phyloP scores from a whole-genome alignment of 768 basidiomycete species.

The Boletellus ananas region DNA sequence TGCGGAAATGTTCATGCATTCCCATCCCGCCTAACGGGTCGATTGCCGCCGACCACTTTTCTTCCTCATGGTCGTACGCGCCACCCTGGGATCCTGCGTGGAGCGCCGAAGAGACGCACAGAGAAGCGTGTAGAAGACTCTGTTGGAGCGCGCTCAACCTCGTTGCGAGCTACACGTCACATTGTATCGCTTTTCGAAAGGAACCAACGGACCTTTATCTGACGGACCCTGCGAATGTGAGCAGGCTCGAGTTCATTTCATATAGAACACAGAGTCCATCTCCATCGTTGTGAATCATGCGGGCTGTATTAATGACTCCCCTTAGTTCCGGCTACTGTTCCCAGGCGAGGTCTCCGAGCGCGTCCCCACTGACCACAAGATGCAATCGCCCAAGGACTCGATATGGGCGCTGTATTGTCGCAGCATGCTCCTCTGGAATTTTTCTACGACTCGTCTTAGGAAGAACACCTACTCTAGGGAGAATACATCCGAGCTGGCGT shows the following conservation, averaged over 20 bases:
- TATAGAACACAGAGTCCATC: slow-evolving; percentile 2
- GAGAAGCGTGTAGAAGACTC: slow-evolving; percentile 70
- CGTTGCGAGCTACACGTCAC: slow-evolving; percentile 62
- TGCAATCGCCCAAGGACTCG: slow-evolving; percentile 65
- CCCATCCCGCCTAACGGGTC: slow-evolving; percentile 34
- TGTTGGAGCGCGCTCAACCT: slow-evolving; percentile 74
- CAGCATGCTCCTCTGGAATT: slow-evolving; percentile 78
- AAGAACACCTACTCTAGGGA: slow-evolving; percentile 41
- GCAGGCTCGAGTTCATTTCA: slow-evolving; percentile 21
- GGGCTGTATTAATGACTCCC: slow-evolving; percentile 11
- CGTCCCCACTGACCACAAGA: slow-evolving; percentile 37
- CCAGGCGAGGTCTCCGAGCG: slow-evolving; percentile 69
- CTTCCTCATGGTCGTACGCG: slow-evolving; percentile 43
- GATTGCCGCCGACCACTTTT: slow-evolving; percentile 33
- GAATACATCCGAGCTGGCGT: slow-evolving; percentile 55
- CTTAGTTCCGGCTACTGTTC: slow-evolving; percentile 51
- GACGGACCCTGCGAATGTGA: slow-evolving; percentile 63
- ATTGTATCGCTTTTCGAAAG: slow-evolving; percentile 62
- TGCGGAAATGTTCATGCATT: slow-evolving; percentile 47
- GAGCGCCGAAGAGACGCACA: slow-evolving; percentile 50
- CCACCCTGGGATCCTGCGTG: slow-evolving; percentile 63
- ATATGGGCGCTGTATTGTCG: slow-evolving; percentile 83
- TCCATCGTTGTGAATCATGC: slow-evolving; percentile 7
- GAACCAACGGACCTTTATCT: slow-evolving; percentile 56
- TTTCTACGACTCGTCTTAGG: slow-evolving; percentile 50